Conservation (phyloP, 1,284 basidiomycete genomes). For the Papiliotrema flavescens region DNA sequence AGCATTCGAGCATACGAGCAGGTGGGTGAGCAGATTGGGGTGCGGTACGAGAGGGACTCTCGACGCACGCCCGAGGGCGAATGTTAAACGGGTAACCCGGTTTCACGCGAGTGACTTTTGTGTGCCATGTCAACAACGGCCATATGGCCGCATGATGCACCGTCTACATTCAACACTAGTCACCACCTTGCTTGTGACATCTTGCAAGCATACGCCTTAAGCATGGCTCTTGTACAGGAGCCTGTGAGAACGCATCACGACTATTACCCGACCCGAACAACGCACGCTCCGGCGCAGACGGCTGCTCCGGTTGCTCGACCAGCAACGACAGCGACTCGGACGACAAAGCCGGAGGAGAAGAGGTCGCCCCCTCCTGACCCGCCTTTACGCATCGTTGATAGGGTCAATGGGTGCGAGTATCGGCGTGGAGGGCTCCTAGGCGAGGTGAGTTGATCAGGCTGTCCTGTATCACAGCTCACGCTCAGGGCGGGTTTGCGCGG, state of each 20-base stretch:
- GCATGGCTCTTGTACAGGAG: background rate
- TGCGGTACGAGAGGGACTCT: too few relatives aligned
- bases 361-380: conserved; percentile 78
- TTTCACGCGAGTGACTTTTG: conserved; percentile 1
- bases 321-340: background rate
- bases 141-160: too few relatives aligned
- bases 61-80: too few relatives aligned
- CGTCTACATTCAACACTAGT: background rate
- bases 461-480: background rate
- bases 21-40: too few relatives aligned
- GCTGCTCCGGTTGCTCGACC: background rate
- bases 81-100: too few relatives aligned
- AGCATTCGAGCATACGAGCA: too few relatives aligned
- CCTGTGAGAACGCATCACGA: too few relatives aligned
- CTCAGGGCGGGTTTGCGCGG: conserved; percentile 80
- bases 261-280: background rate
- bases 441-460: conserved; percentile 58
- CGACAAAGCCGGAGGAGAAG: conserved; percentile 29
- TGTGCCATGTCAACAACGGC: background rate
- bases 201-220: background rate
- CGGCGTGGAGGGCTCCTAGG: conserved; percentile 74
- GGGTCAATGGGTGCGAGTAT: conserved; percentile 58
- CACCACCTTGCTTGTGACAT: background rate
- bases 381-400: conserved; percentile 70
- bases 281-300: background rate